Percentiles rank a stretch among this genome's conserved stretches.
Conservation (phyloP, 495 filamentous ascomycete species). For the Penicillium cinerascens region DNA sequence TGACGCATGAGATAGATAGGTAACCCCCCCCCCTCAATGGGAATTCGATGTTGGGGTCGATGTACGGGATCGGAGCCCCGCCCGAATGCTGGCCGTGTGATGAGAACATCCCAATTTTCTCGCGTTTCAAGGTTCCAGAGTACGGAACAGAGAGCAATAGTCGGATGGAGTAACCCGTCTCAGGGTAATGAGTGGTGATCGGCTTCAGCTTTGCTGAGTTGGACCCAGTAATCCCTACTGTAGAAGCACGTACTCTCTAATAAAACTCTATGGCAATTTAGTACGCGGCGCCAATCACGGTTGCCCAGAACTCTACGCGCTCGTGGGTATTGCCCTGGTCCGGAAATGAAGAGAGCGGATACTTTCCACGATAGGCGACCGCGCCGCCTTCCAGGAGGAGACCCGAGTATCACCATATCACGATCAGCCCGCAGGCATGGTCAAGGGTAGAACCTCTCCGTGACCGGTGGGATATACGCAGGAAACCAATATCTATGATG, state of each 20-base stretch:
- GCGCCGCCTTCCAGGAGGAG: slow-evolving; percentile 9
- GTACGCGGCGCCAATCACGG: slow-evolving; percentile 4
- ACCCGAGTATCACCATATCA: slow-evolving; percentile 23
- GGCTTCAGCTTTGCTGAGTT: slow-evolving; percentile 17
- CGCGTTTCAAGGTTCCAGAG: background rate
- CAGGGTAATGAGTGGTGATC: slow-evolving; percentile 5
- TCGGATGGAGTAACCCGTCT: background rate
- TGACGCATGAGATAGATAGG: slow-evolving; percentile 22
- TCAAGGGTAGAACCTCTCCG: slow-evolving; percentile 21
- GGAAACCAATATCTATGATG: background rate
- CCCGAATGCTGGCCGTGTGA: slow-evolving; percentile 14
- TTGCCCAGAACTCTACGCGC: background rate
- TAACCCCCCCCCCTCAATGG: background rate
- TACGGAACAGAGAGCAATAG: background rate
- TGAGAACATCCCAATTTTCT: background rate
- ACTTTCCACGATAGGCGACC: slow-evolving; percentile 24
- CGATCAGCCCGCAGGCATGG: slow-evolving; percentile 29
- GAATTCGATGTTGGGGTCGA: slow-evolving; percentile 13
- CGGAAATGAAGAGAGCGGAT: slow-evolving; percentile 8
- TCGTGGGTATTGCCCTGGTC: background rate
- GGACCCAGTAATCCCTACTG: background rate
- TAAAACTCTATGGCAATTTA: background rate
- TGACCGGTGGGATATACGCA: slow-evolving; percentile 12
- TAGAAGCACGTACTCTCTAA: background rate
- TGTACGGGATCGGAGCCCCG: slow-evolving; percentile 15